Conservation (phyloP, 2,329 filamentous ascomycete species). For the Arthrinium puccinioides region DNA sequence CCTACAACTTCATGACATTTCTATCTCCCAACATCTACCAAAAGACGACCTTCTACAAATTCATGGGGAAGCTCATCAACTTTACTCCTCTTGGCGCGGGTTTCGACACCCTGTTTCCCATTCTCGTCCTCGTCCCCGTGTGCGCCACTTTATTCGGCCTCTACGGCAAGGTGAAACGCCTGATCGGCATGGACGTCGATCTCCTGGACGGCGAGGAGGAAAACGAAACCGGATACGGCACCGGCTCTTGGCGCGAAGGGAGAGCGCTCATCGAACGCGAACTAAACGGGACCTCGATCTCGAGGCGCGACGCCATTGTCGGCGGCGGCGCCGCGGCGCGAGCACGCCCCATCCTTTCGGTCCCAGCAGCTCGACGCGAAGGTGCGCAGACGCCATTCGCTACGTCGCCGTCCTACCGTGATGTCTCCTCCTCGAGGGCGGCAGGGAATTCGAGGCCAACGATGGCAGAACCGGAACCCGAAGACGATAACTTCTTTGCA, state of each 20-base stretch:
- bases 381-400: slow-evolving; percentile 35
- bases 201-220: slow-evolving; percentile 65
- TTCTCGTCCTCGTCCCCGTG: slow-evolving; percentile 80
- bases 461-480: slow-evolving; percentile 49
- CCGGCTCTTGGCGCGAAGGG: slow-evolving; percentile 86
- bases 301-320: slow-evolving; percentile 38
- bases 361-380: slow-evolving; percentile 32
- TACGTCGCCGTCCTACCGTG: slow-evolving; percentile 29
- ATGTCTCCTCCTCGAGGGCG: slow-evolving; percentile 9
- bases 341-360: slow-evolving; percentile 38
- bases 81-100: slow-evolving; percentile 74
- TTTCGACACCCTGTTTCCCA: slow-evolving; percentile 84
- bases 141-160: slow-evolving; percentile 81
- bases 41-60: slow-evolving; percentile 78
- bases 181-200: slow-evolving; percentile 70
- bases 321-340: slow-evolving; percentile 24
- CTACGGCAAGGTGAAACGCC: slow-evolving; percentile 71
- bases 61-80: slow-evolving; percentile 77
- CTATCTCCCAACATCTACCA: slow-evolving; percentile 64
- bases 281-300: slow-evolving; percentile 55
- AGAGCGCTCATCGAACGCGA: slow-evolving; percentile 86
- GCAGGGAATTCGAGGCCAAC: slow-evolving; percentile 24
- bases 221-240: slow-evolving; percentile 59
- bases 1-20: slow-evolving; percentile 96
- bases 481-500: slow-evolving; percentile 77